A percentile compares a stretch with the other conserved stretches of the same genome.
Evolutionary conservation across 2,329 filamentous ascomycete genomes (phyloP).

Genomic region (Akanthomyces lecanii): DNA sequence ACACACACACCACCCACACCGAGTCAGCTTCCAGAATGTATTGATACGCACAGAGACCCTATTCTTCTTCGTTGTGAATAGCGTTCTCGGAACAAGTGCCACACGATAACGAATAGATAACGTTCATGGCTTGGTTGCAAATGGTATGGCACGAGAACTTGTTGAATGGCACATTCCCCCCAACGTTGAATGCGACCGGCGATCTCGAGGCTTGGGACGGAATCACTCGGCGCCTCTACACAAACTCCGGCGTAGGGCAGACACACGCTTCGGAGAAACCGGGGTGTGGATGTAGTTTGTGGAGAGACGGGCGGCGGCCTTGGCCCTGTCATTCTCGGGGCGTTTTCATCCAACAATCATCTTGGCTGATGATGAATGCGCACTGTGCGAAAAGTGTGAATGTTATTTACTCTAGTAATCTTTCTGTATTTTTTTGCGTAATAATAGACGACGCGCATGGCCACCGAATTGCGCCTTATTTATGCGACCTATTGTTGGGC

Average conservation of each 20-base stretch:
- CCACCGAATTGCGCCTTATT: no score
- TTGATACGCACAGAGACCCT: conserved; percentile 4
- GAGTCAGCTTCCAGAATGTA: conserved; percentile 2
- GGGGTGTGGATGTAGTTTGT: neutral
- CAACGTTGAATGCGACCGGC: neutral
- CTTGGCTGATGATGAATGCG: no score
- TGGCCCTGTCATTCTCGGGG: neutral
- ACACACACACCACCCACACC: neutral
- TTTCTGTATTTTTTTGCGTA: neutral
- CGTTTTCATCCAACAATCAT: no score
- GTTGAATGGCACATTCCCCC: neutral
- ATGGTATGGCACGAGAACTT: neutral
- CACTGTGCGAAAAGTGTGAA: no score
- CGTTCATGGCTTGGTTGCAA: neutral
- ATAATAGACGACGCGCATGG: conserved; percentile 5
- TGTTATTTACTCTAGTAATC: neutral
- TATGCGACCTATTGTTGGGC: neutral
- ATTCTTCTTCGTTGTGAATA: neutral
- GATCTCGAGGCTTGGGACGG: neutral
- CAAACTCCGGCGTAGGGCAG: neutral
- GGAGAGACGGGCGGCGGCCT: neutral
- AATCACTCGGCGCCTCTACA: neutral
- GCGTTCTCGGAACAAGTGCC: neutral
- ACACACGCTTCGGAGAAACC: neutral
- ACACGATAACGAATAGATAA: neutral